Evolutionary conservation across 1,284 basidiomycete genomes (phyloP).

Genomic region (Microbotryomycetes sp.): DNA sequence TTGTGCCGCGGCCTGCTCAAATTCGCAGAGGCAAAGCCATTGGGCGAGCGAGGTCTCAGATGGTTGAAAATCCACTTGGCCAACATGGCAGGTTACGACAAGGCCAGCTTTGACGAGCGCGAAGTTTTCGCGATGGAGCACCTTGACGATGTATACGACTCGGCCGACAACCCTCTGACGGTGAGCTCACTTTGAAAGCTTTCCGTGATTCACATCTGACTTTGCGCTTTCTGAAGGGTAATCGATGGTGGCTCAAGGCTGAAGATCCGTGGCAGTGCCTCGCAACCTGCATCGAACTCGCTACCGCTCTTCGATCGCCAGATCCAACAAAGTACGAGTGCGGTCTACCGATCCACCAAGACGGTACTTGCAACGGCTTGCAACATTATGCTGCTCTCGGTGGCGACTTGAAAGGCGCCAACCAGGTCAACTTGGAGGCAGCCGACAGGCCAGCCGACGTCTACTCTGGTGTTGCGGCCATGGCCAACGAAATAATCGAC

Average conservation of each 20-base stretch:
- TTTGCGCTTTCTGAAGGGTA: conserved; percentile 46
- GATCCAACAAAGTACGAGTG: conserved; percentile 67
- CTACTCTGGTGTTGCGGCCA: conserved; percentile 84
- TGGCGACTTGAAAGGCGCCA: conserved; percentile 80
- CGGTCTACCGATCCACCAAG: conserved; percentile 88
- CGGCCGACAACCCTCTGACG: conserved; percentile 74
- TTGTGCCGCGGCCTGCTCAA: conserved; percentile 75
- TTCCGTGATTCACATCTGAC: conserved; percentile 1
- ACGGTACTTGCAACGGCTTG: conserved; percentile 96
- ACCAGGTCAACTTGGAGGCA: conserved; percentile 84
- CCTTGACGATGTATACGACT: conserved; percentile 71
- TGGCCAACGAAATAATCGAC: conserved; percentile 53
- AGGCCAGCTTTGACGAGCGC: conserved; percentile 87
- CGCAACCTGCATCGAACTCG: conserved; percentile 81
- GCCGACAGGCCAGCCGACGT: conserved; percentile 89
- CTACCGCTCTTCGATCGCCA: conserved; percentile 63
- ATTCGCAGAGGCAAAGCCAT: conserved; percentile 72
- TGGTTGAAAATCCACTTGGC: conserved; percentile 92
- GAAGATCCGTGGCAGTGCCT: conserved; percentile 98
- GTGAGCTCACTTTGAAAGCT: conserved; percentile 42
- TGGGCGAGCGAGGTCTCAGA: conserved; percentile 68
- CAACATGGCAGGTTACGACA: conserved; percentile 90
- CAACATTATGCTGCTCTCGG: conserved; percentile 98
- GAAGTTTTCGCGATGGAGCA: conserved; percentile 68
- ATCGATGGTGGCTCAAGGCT: conserved; percentile 65